These are phyloP conservation scores for Fusarium torreyae DNA, from an alignment of 2,329 filamentous ascomycete species.

Conservation along the genomic window DNA sequence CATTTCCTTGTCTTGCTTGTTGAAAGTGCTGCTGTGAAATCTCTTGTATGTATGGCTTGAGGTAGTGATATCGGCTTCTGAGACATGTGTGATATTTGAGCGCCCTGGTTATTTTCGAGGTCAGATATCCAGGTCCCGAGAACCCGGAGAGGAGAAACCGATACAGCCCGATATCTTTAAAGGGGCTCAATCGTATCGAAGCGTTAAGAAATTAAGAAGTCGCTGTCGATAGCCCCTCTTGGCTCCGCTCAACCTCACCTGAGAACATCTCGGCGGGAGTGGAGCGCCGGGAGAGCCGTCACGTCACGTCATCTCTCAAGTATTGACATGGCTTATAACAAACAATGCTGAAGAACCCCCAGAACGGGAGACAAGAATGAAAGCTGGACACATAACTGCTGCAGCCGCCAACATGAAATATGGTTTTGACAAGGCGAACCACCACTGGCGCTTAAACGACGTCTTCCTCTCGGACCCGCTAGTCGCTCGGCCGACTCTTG, in stretches of 20 bases:
- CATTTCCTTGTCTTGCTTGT: constrained; percentile 19
- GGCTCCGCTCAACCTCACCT: constrained; percentile 25
- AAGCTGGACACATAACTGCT: constrained; percentile 3
- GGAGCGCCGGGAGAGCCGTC: constrained; percentile 32
- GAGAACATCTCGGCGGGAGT: constrained; percentile 36
- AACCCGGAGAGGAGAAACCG: not conserved
- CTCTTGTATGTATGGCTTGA: not conserved
- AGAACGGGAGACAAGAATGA: constrained; percentile 13
- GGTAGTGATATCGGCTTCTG: not conserved
- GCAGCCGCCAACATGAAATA: constrained; percentile 1
- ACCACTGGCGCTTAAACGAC: constrained; percentile 19
- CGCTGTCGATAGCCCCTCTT: constrained; percentile 24
- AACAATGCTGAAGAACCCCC: constrained; percentile 12
- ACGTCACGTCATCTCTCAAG: constrained; percentile 36
- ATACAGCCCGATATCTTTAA: constrained; percentile 5
- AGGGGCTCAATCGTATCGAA: constrained; percentile 21
- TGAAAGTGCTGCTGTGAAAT: constrained; percentile 15
- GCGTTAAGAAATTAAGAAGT: constrained; percentile 18
- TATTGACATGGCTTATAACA: constrained; percentile 21
- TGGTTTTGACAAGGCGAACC: constrained; percentile 19
- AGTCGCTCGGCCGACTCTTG: constrained; percentile 27
- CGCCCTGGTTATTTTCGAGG: constrained; percentile 1
- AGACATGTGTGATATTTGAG: constrained; percentile 1
- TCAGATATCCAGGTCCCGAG: not conserved
- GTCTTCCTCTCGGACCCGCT: constrained; percentile 17